Evolutionary conservation across 805 yeast genomes (phyloP), one percentile per base, ranked within the genome.

Genomic region (Blastobotrys peoriensis): DNA sequence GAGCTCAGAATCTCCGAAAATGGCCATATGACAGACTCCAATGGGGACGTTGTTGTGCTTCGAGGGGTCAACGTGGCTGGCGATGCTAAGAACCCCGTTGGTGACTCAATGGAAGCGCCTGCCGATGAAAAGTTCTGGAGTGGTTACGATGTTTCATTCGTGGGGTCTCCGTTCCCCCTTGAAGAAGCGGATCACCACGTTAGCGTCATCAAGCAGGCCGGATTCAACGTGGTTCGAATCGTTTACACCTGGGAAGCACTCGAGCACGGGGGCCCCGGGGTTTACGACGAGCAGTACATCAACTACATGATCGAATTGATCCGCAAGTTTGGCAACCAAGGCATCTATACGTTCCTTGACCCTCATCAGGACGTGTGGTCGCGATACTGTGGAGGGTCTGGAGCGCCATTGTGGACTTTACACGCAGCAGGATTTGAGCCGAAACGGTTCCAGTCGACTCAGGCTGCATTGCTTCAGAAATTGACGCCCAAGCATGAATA

Each of bases 321-420:
- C 43, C 68, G 71, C 43, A 73, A 78, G 5, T 72, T 84, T 10
- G 70, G 75, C 38, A 58, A 70, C 16, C 67, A 78, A 22, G 95
- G 93, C 1, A 60, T 88, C 16, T 84, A 83, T 55, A 86, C 87
- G 4, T 79, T 84, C 53, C 60, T 89, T 52, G 96, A 89, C 58
- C 86, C 94, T 0, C 97, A 89, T 60, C 97, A 89, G 62, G 97
- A 89, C 60, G 94, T 82, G 9, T 89, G 97, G 97, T 81, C 93
- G 1, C 74, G 96, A 39, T 85, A 73, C 59, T 69, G 79, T 8
- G 96, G 96, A 3, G 97, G 97, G 2, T 79, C 86, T 38, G 97
- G 97, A 16, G 95, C 96, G 3, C 97, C 97, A 1, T 56, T 86
- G 57, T 89, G 97, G 97, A 88, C 97, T 0, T 61, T 88, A 3